phyloP scores from a whole-genome alignment of 331 rosid species.

The Malus hybrid region DNA sequence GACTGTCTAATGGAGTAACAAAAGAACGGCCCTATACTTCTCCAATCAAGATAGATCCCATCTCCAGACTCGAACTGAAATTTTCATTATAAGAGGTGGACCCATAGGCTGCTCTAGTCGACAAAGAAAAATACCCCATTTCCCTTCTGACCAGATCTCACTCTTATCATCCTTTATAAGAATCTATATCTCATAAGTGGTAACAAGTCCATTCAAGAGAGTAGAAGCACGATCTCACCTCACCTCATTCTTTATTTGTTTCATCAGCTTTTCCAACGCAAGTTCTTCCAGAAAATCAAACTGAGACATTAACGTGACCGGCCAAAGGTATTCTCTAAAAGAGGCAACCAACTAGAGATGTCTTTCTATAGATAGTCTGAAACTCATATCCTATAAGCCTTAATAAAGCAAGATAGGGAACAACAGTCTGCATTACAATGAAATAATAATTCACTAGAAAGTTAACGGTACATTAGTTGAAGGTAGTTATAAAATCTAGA shows the following conservation, averaged over 20 bases:
- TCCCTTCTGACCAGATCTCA: not conserved
- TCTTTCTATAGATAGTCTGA: not conserved
- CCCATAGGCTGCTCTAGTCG: not conserved
- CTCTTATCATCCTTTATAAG: not conserved
- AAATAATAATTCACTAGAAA: not conserved
- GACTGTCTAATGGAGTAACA: not conserved
- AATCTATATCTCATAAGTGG: not conserved
- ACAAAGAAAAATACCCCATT: not conserved
- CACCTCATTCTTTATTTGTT: slow-evolving; percentile 3
- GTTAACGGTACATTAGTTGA: not conserved
- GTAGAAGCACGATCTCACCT: not conserved
- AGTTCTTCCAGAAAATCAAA: slow-evolving; percentile 3
- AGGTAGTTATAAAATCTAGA: not conserved
- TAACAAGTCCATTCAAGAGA: not conserved
- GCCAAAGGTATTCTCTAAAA: not conserved
- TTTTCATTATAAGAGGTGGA: not conserved
- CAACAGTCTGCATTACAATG: not conserved
- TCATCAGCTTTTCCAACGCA: not conserved
- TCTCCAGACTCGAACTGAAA: not conserved
- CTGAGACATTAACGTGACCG: not conserved
- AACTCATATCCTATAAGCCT: slow-evolving; percentile 3
- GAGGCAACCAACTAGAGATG: not conserved
- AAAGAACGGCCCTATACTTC: not conserved
- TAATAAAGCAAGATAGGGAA: not conserved
- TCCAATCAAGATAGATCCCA: not conserved